phyloP scores from a whole-genome alignment of 495 filamentous ascomycete genomes.

The Xylaria sp. region DNA sequence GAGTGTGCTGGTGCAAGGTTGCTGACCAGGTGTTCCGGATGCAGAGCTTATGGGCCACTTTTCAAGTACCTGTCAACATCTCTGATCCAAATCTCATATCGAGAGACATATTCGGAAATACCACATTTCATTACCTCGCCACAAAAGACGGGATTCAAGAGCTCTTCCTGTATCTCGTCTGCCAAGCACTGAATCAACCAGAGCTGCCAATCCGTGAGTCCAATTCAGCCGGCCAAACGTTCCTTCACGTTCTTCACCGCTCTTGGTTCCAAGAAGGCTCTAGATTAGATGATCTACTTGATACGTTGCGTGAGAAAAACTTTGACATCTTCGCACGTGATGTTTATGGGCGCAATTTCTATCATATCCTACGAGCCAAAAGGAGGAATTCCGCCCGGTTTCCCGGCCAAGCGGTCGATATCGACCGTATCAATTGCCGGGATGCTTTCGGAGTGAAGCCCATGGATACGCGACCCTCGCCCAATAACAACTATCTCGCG shows the following conservation, averaged over 20 bases:
- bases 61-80: constrained; percentile 26
- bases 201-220: constrained; percentile 26
- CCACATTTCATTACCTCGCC: constrained; percentile 51
- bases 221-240: constrained; percentile 56
- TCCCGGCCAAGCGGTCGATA: constrained; percentile 29
- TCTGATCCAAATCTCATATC: constrained; percentile 30
- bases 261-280: constrained; percentile 45
- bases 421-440: constrained; percentile 32
- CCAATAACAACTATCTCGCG: background rate
- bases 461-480: constrained; percentile 13
- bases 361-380: constrained; percentile 44
- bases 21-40: constrained; percentile 31
- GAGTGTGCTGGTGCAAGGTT: constrained; percentile 52
- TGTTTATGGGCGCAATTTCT: constrained; percentile 54
- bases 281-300: constrained; percentile 40
- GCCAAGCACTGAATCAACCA: constrained; percentile 27
- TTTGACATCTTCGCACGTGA: constrained; percentile 49
- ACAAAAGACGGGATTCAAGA: constrained; percentile 40
- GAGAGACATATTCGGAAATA: constrained; percentile 53
- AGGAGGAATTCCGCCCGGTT: constrained; percentile 28
- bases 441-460: constrained; percentile 50
- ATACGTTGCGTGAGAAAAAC: constrained; percentile 31
- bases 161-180: constrained; percentile 39
- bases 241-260: constrained; percentile 53
- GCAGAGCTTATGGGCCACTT: constrained; percentile 30